phyloP scores from a whole-genome alignment of 106 monocot species.

The Phalaenopsis aphrodite region DNA sequence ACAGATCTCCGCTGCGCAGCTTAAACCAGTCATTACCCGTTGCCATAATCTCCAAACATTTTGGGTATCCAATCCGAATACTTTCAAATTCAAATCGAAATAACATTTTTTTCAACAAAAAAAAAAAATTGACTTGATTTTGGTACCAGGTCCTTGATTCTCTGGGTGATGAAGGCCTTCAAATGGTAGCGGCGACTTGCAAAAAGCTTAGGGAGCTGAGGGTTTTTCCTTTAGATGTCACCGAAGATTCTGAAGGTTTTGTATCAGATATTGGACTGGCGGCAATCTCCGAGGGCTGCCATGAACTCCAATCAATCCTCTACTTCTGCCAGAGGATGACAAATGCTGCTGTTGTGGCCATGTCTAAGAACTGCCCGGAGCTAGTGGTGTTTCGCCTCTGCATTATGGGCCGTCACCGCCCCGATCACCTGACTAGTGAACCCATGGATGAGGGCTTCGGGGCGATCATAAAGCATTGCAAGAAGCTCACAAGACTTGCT shows the following conservation, averaged over 20 bases:
- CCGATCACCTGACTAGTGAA: conserved; percentile 42
- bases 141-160: conserved; percentile 41
- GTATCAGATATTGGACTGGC: conserved; percentile 50
- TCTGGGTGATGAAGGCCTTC: conserved; percentile 53
- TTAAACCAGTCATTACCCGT: conserved; percentile 25
- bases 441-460: conserved; percentile 79
- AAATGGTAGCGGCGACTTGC: conserved; percentile 58
- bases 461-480: conserved; percentile 60
- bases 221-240: conserved; percentile 45
- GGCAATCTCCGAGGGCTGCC: conserved; percentile 60
- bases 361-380: conserved; percentile 57
- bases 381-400: conserved; percentile 61
- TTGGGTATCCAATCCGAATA: conserved; percentile 25
- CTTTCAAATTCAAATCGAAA: neutral
- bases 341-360: conserved; percentile 48
- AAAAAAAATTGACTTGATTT: neutral
- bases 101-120: neutral
- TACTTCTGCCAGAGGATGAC: conserved; percentile 78
- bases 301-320: conserved; percentile 45
- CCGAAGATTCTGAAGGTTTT: conserved; percentile 21
- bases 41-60: conserved; percentile 48
- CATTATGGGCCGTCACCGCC: conserved; percentile 57
- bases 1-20: conserved; percentile 28
- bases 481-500: conserved; percentile 52
- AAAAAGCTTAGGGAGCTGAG: conserved; percentile 50